Conservation (phyloP, 1,139 yeast genomes). For the Kurtzmaniella quercitrusa region DNA sequence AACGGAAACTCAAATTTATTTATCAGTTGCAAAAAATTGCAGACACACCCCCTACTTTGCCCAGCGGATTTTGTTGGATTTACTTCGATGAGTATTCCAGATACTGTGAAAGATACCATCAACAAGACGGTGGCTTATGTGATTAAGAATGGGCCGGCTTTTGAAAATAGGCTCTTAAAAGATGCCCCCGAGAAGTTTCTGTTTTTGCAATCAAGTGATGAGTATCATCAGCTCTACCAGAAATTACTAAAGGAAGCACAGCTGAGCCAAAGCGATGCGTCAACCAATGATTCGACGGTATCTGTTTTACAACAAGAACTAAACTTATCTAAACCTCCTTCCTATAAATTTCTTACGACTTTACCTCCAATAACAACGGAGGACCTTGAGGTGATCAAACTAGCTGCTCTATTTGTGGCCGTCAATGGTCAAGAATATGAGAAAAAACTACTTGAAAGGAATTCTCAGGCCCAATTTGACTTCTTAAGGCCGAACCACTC, state of each 20-base stretch:
- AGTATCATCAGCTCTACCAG: slow-evolving; percentile 55
- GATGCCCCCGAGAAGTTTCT: slow-evolving; percentile 56
- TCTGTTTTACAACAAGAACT: not conserved
- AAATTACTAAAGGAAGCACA: slow-evolving; percentile 26
- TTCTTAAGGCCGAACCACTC: slow-evolving; percentile 65
- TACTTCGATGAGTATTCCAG: slow-evolving; percentile 26
- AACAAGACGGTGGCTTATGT: slow-evolving; percentile 75
- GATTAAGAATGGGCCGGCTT: slow-evolving; percentile 58
- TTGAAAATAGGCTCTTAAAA: slow-evolving; percentile 56
- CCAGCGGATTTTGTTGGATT: not conserved
- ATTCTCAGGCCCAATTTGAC: slow-evolving; percentile 54
- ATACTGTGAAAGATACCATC: slow-evolving; percentile 52
- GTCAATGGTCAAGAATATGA: slow-evolving; percentile 49
- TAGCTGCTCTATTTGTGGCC: slow-evolving; percentile 69
- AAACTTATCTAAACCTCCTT: slow-evolving; percentile 23
- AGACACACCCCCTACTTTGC: too few relatives aligned
- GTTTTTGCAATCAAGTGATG: slow-evolving; percentile 53
- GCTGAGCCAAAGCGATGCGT: slow-evolving; percentile 11
- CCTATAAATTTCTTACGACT: slow-evolving; percentile 44
- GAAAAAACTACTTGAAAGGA: slow-evolving; percentile 29
- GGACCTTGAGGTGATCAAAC: slow-evolving; percentile 67
- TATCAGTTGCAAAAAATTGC: not conserved
- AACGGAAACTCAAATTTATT: not conserved
- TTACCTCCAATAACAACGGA: slow-evolving; percentile 56
- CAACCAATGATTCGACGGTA: not conserved